Evolutionary conservation across 1,284 basidiomycete genomes (phyloP), one percentile per base, ranked within the genome.

Genomic region (Chalciporus sp.): DNA sequence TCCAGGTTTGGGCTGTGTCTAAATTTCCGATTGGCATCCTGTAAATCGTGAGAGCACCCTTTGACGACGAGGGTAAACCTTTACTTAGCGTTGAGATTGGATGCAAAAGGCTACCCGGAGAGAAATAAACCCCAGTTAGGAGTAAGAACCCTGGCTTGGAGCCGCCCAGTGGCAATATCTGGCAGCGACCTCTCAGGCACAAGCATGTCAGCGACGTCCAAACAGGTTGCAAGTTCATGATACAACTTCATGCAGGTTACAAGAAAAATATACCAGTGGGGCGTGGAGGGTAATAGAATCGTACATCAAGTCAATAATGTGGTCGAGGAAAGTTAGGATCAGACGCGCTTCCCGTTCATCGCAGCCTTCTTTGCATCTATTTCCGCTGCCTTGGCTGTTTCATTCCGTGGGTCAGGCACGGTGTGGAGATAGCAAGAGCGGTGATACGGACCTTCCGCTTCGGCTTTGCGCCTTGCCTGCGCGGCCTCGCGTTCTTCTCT

Each of bases 401-500:
- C 11, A 46, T 43, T 33, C 3, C 42, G 37, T 29, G 10, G 8
- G 37, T 52, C 49, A 58, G 17, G 19, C 33, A 43, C n/a, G 33
- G 23, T 44, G 9, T 23, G 45, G 10, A 14, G 16, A 9, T 16
- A 33, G 8, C 33, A 23, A 20, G n/a, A 19, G 7, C 2, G 33
- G 37, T 42, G 28, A 33, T 44, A 66, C 76, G 28, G 49, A 90
- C 90, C 90, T 65, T 92, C 92, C 12, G 85, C 79, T 68, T 95
- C 94, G 1, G 92, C 92, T 73, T 90, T 85, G 52, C 93, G 78
- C 77, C 88, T 91, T 3, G 90, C 90, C 46, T 86, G 85, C 7
- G 94, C 93, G 37, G 85, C 87, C 58, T 94, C 93, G 52, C 94
- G 86, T 58, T 95, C 90, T 54, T 84, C 85, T 59, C 84, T 83